phyloP scores from a whole-genome alignment of 306 rosid genomes.

The Fragaria iinumae region DNA sequence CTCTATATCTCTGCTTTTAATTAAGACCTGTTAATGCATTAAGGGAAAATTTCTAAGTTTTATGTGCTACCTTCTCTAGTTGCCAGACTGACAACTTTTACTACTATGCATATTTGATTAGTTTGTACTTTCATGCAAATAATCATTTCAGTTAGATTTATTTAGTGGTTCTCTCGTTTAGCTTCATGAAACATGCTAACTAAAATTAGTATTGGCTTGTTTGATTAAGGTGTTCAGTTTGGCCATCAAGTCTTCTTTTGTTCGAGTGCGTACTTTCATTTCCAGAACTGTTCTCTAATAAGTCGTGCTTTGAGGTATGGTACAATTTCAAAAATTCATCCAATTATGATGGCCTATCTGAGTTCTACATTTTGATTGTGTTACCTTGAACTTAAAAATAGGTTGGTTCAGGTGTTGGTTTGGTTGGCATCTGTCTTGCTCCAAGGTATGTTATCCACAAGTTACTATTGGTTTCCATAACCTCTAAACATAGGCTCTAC shows the following conservation, averaged over 20 bases:
- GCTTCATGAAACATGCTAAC: conserved; percentile 15
- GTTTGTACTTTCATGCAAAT: neutral
- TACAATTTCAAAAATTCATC: conserved; percentile 14
- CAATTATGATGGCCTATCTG: neutral
- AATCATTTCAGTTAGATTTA: neutral
- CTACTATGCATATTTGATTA: conserved; percentile 14
- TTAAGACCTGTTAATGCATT: neutral
- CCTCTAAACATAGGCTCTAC: no score
- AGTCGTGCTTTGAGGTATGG: conserved; percentile 79
- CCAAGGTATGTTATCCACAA: conserved; percentile 50
- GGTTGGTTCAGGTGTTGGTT: conserved; percentile 96
- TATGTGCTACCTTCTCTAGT: neutral
- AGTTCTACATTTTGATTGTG: conserved; percentile 11
- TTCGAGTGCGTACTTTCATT: conserved; percentile 76
- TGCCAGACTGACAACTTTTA: neutral
- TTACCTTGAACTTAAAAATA: conserved; percentile 37
- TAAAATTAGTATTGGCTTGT: conserved; percentile 24
- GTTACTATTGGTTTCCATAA: neutral
- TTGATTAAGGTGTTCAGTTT: conserved; percentile 66
- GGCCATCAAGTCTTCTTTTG: conserved; percentile 79
- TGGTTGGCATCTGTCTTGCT: conserved; percentile 89
- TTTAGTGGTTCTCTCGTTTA: neutral
- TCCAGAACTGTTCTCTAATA: conserved; percentile 59
- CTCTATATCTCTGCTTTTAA: neutral
- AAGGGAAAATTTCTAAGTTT: neutral